A percentile compares a stretch with the other conserved stretches of the same genome.
phyloP scores from a whole-genome alignment of 176 grass and related monocot genomes.

The Alopecurus myosuroides region DNA sequence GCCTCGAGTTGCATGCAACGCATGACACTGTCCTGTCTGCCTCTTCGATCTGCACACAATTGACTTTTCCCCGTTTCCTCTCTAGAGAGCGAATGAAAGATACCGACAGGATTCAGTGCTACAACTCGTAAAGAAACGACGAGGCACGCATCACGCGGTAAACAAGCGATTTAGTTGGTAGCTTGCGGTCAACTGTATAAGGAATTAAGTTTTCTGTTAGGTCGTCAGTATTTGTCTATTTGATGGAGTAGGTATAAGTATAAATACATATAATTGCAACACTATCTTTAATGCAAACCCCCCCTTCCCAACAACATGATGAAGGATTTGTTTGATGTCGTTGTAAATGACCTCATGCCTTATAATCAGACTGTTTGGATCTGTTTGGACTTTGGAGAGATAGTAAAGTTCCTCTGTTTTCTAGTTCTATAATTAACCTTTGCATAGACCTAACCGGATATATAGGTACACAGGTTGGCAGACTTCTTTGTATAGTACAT shows the following conservation, averaged over 20 bases:
- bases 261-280: background rate
- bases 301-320: background rate
- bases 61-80: background rate
- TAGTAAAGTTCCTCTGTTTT: no score
- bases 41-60: constrained; percentile 11
- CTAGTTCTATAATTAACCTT: no score
- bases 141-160: no score
- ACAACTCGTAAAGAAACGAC: no score
- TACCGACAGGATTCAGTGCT: background rate
- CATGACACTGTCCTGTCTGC: constrained; percentile 12
- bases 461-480: no score
- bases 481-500: no score
- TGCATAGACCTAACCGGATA: no score
- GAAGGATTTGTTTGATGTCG: constrained; percentile 26
- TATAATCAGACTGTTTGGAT: no score
- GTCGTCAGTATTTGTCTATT: background rate
- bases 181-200: background rate
- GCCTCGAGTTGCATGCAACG: constrained; percentile 25
- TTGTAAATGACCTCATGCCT: constrained; percentile 2
- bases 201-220: background rate
- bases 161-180: background rate
- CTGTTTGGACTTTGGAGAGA: no score
- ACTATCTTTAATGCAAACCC: constrained; percentile 6
- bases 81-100: background rate
- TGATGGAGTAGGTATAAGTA: constrained; percentile 11